Evolutionary conservation across 257 asterid genomes (phyloP).

Genomic region (Solanum bulbocastanum): DNA sequence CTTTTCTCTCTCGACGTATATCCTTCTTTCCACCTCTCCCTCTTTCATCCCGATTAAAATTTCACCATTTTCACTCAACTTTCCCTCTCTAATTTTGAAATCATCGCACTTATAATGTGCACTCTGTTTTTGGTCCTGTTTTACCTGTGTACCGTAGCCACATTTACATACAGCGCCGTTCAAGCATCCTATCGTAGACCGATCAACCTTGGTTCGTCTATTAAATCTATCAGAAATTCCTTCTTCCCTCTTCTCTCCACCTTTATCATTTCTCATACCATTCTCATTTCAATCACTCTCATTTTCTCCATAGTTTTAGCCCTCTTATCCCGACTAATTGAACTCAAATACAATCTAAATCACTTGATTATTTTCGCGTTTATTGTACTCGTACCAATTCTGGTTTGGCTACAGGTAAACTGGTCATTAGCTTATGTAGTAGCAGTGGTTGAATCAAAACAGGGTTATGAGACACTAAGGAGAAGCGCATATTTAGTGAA

Average conservation of each 20-base stretch:
- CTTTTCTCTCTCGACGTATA: background rate
- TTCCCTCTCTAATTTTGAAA: background rate
- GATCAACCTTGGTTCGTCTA: background rate
- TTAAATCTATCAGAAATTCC: background rate
- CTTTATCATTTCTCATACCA: background rate
- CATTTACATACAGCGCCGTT: background rate
- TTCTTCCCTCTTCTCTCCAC: background rate
- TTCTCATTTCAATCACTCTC: background rate
- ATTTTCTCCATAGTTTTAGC: background rate
- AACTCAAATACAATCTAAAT: background rate
- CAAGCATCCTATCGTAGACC: background rate
- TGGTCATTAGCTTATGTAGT: slow-evolving; percentile 4
- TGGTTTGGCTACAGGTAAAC: background rate
- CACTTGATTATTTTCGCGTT: background rate
- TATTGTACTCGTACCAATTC: background rate
- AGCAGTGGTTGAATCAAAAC: background rate
- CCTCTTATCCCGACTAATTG: background rate
- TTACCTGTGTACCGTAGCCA: background rate
- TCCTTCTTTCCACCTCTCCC: background rate
- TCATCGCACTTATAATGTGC: background rate
- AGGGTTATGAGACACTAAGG: slow-evolving; percentile 1
- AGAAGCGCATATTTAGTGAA: background rate
- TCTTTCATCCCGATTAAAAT: background rate
- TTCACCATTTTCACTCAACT: background rate
- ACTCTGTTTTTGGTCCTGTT: background rate